Conservation (phyloP, 108 stramenopile species). For the Seminavis robusta region DNA sequence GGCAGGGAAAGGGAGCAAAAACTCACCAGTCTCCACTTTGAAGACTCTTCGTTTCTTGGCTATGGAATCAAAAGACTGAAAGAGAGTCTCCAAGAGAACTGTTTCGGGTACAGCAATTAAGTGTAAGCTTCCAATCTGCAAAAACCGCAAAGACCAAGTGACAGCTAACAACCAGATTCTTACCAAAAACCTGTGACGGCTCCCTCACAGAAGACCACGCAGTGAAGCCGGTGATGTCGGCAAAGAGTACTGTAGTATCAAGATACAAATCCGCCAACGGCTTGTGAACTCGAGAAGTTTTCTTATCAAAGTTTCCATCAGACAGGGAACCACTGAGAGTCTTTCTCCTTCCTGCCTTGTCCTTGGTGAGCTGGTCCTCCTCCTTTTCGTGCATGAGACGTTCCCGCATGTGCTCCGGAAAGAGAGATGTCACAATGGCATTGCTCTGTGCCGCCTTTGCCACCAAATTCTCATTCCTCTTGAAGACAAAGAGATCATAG, state of each 20-base stretch:
- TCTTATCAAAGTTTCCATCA: too few relatives aligned
- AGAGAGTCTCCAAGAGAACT: constrained; percentile 25
- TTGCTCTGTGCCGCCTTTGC: background rate
- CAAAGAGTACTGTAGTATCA: constrained; percentile 21
- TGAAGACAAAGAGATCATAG: constrained; percentile 8
- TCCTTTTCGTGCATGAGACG: constrained; percentile 6
- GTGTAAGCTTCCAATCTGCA: too few relatives aligned
- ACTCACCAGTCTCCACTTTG: constrained; percentile 10
- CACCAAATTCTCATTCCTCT: constrained; percentile 8
- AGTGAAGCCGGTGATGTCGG: constrained; percentile 14
- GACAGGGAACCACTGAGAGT: too few relatives aligned
- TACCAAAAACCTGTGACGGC: constrained; percentile 25
- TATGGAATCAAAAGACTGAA: constrained; percentile 16
- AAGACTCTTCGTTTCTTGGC: constrained; percentile 3
- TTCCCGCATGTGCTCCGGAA: constrained; percentile 10
- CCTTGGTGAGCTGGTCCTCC: background rate
- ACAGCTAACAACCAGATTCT: background rate
- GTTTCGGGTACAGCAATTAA: too few relatives aligned
- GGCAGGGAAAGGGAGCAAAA: constrained; percentile 11
- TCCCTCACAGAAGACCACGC: constrained; percentile 15
- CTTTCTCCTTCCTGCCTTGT: background rate
- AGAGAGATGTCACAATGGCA: constrained; percentile 2
- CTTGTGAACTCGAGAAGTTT: too few relatives aligned
- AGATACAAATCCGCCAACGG: too few relatives aligned
- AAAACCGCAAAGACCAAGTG: too few relatives aligned